phyloP scores from a whole-genome alignment of 345 rosid genomes.

The Odontarrhena argentea region DNA sequence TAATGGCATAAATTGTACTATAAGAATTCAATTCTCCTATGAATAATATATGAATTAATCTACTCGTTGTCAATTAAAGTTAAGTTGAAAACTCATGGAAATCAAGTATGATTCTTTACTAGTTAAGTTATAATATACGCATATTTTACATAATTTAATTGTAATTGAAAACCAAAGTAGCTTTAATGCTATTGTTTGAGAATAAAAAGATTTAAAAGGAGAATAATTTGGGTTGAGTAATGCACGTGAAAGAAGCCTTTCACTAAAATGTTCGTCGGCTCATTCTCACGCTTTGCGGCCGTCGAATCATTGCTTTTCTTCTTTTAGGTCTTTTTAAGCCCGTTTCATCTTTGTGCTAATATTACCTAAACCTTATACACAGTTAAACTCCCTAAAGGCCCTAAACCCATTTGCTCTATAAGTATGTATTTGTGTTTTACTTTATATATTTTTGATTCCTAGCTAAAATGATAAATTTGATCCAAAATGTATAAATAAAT shows the following conservation, averaged over 20 bases:
- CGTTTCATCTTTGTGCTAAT: conserved; percentile 14
- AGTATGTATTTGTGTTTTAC: neutral
- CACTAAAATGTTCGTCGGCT: conserved; percentile 32
- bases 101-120: too few species aligned
- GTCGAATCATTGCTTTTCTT: conserved; percentile 39
- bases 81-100: too few species aligned
- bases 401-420: neutral
- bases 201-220: conserved; percentile 16
- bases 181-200: neutral
- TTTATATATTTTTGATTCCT: neutral
- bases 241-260: conserved; percentile 40
- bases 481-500: too few species aligned
- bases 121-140: neutral
- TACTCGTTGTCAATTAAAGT: too few species aligned
- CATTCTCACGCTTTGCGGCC: conserved; percentile 41
- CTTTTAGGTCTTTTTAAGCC: neutral
- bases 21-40: too few species aligned
- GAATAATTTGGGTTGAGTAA: conserved; percentile 32
- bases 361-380: neutral
- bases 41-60: too few species aligned
- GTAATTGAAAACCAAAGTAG: neutral
- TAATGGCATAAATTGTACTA: too few species aligned
- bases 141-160: neutral
- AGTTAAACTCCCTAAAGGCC: too few species aligned
- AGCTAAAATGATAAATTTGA: neutral